phyloP scores from a whole-genome alignment of 306 rosid species.

The Acacia confusa region DNA sequence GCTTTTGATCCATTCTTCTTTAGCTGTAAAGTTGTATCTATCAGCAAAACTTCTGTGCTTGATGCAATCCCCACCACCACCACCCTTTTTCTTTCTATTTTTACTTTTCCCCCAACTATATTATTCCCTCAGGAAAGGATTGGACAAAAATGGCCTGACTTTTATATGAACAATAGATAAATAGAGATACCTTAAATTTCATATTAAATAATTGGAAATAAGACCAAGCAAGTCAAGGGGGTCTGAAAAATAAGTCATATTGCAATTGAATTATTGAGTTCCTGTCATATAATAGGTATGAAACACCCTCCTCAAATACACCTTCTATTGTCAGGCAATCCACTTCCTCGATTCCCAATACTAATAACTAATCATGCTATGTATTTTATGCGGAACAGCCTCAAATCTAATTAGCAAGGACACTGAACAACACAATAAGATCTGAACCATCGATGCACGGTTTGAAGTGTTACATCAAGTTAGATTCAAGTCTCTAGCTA shows the following conservation, averaged over 20 bases:
- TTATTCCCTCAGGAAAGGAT: background rate
- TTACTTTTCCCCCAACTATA: background rate
- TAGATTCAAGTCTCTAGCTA: background rate
- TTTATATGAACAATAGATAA: background rate
- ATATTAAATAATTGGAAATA: background rate
- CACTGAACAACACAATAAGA: background rate
- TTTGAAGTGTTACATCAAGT: background rate
- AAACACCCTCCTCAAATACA: background rate
- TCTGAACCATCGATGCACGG: background rate
- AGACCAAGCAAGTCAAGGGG: background rate
- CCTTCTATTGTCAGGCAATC: background rate
- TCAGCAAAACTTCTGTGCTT: background rate
- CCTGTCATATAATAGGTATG: background rate
- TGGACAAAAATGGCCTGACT: background rate
- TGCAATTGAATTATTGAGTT: background rate
- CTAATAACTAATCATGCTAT: background rate
- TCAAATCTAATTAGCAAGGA: background rate
- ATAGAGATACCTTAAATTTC: constrained; percentile 12
- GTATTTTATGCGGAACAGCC: background rate
- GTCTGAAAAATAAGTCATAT: constrained; percentile 2
- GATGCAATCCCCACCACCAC: background rate
- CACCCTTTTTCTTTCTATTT: too few relatives aligned
- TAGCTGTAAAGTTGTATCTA: background rate
- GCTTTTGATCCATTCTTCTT: background rate
- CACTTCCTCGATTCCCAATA: background rate